Base-by-base conservation (phyloP, 257 asterid genomes). In the Nicotiana noctiflora region DNA sequence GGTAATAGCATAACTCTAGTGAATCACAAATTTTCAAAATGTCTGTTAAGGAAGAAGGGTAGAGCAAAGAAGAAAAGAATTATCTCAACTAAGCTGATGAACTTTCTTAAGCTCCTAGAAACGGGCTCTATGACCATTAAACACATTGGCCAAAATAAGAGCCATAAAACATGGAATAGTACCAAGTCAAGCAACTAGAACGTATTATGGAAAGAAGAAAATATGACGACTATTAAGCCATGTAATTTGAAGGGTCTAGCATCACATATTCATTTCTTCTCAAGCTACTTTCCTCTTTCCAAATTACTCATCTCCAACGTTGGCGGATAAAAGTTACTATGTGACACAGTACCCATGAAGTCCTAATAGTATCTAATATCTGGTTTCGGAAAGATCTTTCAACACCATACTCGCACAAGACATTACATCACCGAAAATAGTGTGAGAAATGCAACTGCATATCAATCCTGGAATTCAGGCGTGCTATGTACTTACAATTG, bases 401-500 rank as follows among this genome's bases (percentile, higher is more conserved):
- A 27, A 34, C 49, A 4, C 2, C 31, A 37, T 68, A 68, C 29
- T 6, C n/a, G 18, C 76, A 68, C n/a, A 15, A 10, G 56, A 37
- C 29, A 37, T 11, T 32, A 8, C 19, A 9, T 37, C 55, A 67
- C 55, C 3, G n/a, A 67, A 67, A 18, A n/a, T 37, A 9, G 1
- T 10, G 76, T 10, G 76, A 40, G 46, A 37, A 68, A 68, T 37
- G 29, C 9, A 68, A 68, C n/a, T 37, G 55, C 76, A 37, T 37
- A 68, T 68, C 55, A 68, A 37, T 37, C 27, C 55, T 37, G 56
- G 56, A 67, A 66, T 37, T 68, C 11, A 61, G 25, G 37, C 60
- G 61, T 61, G 18, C 32, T 23, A 61, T 40, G 62, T 79, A 90
- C 98, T 93, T 87, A 93, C 98, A 87, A 93, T 91, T 82, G 99